Percentiles rank a stretch among this genome's conserved stretches.
phyloP scores from a whole-genome alignment of 345 rosid genomes.

The Melastoma malabathricum region DNA sequence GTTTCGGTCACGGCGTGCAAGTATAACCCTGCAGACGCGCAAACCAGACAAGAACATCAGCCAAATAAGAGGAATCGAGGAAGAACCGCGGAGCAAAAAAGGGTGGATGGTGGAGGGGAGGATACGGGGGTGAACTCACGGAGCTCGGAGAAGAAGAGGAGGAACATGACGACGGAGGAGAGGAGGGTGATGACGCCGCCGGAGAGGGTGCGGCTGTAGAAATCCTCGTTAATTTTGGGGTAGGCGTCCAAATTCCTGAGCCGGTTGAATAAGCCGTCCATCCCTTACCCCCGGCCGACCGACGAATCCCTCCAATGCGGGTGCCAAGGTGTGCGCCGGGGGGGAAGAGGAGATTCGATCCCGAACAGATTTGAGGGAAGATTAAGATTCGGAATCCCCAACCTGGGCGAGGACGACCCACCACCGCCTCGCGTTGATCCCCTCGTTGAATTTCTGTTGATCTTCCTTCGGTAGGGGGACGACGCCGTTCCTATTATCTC shows the following conservation, averaged over 20 bases:
- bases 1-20: slow-evolving; percentile 79
- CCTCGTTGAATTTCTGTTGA: too few species aligned
- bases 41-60: slow-evolving; percentile 1
- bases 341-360: too few species aligned
- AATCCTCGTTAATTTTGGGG: slow-evolving; percentile 94
- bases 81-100: not conserved
- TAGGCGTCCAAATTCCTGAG: slow-evolving; percentile 82
- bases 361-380: too few species aligned
- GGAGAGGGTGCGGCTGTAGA: slow-evolving; percentile 87
- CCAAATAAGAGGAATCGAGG: not conserved
- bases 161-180: slow-evolving; percentile 81
- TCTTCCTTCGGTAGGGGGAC: not conserved
- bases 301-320: not conserved
- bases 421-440: too few species aligned
- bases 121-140: slow-evolving; percentile 20
- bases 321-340: too few species aligned
- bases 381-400: too few species aligned
- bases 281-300: slow-evolving; percentile 3
- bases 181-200: slow-evolving; percentile 84
- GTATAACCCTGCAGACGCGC: slow-evolving; percentile 48
- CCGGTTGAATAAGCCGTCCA: slow-evolving; percentile 67
- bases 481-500: too few species aligned
- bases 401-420: too few species aligned
- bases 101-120: not conserved
- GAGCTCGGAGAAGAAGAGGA: slow-evolving; percentile 95